A percentile compares a stretch with the other conserved stretches of the same genome.
phyloP scores from a whole-genome alignment of 768 basidiomycete species.

The Neoboletus magnificus region DNA sequence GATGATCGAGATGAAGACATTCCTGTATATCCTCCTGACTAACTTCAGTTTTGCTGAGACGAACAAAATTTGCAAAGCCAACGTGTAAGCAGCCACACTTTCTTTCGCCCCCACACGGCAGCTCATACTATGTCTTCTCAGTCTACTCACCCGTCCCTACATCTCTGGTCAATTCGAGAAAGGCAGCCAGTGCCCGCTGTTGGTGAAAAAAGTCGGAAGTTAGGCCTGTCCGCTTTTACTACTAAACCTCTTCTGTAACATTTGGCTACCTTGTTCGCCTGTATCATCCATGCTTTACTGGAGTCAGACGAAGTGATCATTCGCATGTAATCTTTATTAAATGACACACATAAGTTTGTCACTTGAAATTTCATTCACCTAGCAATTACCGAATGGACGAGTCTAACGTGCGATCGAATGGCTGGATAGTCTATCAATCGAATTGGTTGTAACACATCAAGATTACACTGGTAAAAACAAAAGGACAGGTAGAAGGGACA shows the following conservation, averaged over 20 bases:
- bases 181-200: constrained; percentile 62
- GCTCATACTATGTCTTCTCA: constrained; percentile 21
- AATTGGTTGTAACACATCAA: constrained; percentile 11
- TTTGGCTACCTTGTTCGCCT: neutral
- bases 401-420: neutral
- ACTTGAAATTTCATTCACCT: neutral
- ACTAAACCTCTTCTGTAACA: neutral
- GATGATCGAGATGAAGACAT: constrained; percentile 78
- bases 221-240: neutral
- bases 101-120: neutral
- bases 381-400: neutral
- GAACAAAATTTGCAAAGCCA: constrained; percentile 52
- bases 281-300: neutral
- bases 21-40: constrained; percentile 66
- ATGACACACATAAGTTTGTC: neutral
- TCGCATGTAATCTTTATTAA: neutral
- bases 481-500: constrained; percentile 3
- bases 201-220: constrained; percentile 38
- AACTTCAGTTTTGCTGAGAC: constrained; percentile 59
- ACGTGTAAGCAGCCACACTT: constrained; percentile 47
- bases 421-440: too few species aligned
- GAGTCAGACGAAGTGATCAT: neutral
- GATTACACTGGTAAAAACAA: constrained; percentile 9
- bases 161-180: constrained; percentile 48
- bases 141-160: constrained; percentile 66